Evolutionary conservation across 306 rosid species (phyloP).

Genomic region (Quercus dentata): DNA sequence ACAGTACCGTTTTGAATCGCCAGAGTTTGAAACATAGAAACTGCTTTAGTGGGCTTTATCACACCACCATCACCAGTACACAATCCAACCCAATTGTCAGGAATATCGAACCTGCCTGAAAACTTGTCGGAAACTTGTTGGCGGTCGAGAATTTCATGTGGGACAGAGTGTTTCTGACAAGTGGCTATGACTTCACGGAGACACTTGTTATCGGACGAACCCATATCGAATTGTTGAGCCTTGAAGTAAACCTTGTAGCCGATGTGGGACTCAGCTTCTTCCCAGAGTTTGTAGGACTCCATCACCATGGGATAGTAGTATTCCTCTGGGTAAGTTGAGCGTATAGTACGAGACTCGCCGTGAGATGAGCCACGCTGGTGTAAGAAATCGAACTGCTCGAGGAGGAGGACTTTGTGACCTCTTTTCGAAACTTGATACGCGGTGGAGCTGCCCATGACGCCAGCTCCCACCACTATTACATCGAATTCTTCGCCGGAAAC

Average conservation of each 20-base stretch:
- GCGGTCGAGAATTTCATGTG: conserved; percentile 30
- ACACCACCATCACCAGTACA: conserved; percentile 58
- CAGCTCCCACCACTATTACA: no score
- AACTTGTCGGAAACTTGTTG: conserved; percentile 28
- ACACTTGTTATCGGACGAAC: conserved; percentile 3
- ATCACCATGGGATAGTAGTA: conserved; percentile 56
- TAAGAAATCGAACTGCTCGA: conserved; percentile 88
- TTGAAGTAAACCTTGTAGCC: conserved; percentile 67
- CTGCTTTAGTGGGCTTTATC: conserved; percentile 86
- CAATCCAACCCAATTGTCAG: conserved; percentile 63
- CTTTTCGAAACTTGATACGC: conserved; percentile 63
- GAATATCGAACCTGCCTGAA: conserved; percentile 48
- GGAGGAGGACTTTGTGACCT: conserved; percentile 49
- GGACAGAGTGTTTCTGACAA: conserved; percentile 27
- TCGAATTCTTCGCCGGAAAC: conserved; percentile 40
- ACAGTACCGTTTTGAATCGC: conserved; percentile 62
- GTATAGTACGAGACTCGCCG: conserved; percentile 98
- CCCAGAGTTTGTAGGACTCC: conserved; percentile 73
- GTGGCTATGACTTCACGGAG: conserved; percentile 35
- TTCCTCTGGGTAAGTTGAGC: conserved; percentile 59
- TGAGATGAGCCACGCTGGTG: conserved; percentile 98
- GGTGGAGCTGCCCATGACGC: conserved; percentile 83
- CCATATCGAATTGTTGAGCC: conserved; percentile 71
- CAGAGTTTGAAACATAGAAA: conserved; percentile 72
- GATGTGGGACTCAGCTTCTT: conserved; percentile 47